These are phyloP conservation scores for Vitis rupestris DNA, from an alignment of 164 flowering plant species.

Conservation along the genomic window DNA sequence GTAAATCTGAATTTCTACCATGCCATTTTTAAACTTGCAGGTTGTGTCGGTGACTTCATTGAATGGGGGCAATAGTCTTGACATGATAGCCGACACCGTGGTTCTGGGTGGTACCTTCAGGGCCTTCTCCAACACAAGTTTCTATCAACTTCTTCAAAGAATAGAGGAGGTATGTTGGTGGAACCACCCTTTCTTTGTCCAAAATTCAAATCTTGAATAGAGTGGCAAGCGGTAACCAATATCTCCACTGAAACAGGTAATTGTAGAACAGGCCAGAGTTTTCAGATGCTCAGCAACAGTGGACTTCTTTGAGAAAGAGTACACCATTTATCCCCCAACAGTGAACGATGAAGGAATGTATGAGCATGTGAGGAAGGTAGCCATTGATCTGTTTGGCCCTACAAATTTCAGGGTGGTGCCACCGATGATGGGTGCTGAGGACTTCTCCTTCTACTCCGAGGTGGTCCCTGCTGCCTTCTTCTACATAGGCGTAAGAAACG, in stretches of 20 bases:
- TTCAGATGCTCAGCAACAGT: constrained; percentile 72
- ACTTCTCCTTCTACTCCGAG: constrained; percentile 86
- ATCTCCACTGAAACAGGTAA: constrained; percentile 45
- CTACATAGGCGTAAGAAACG: constrained; percentile 76
- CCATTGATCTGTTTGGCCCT: constrained; percentile 55
- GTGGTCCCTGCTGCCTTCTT: constrained; percentile 76
- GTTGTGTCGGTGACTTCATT: constrained; percentile 83
- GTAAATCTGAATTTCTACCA: no score
- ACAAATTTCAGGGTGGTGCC: constrained; percentile 45
- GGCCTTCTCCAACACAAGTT: constrained; percentile 73
- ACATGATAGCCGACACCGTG: constrained; percentile 48
- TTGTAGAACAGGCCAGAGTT: constrained; percentile 70
- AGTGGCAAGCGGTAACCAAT: no score
- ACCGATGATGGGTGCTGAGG: constrained; percentile 90
- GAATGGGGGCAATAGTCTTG: constrained; percentile 52
- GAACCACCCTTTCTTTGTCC: no score
- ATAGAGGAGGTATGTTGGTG: constrained; percentile 59
- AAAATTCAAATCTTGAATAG: no score
- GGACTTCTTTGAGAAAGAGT: constrained; percentile 66
- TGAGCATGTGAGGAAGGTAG: constrained; percentile 64
- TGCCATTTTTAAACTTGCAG: constrained; percentile 26
- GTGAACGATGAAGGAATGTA: constrained; percentile 70
- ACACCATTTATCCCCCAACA: constrained; percentile 67
- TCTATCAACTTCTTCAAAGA: constrained; percentile 51
- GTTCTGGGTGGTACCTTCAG: constrained; percentile 81